A percentile compares a stretch with the other conserved stretches of the same genome.
These are phyloP conservation scores for Entrophospora sp. DNA, from an alignment of 192 early-diverging fungal species.

Conservation along the genomic window DNA sequence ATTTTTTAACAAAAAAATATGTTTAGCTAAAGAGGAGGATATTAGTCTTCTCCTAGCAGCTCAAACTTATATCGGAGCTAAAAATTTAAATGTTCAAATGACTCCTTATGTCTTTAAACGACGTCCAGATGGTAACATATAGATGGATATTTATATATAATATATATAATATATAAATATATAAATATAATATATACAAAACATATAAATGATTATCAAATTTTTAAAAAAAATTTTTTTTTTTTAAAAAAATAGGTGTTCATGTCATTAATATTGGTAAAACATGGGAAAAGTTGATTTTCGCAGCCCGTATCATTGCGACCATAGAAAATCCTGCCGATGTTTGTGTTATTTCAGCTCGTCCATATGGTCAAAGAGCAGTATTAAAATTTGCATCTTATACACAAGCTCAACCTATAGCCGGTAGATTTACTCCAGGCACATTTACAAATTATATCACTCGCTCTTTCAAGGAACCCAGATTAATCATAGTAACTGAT, in stretches of 20 bases:
- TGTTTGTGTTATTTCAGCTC: conserved; percentile 94
- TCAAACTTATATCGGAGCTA: conserved; percentile 96
- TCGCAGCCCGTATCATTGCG: conserved; percentile 98
- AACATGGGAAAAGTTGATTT: conserved; percentile 99
- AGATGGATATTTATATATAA: conserved; percentile 1
- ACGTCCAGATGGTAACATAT: conserved; percentile 89
- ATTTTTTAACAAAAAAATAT: not conserved
- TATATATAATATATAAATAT: not conserved
- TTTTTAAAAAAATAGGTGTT: conserved; percentile 48
- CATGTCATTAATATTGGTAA: conserved; percentile 99
- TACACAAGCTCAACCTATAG: conserved; percentile 98
- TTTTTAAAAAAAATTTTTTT: not conserved
- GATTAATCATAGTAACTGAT: conserved; percentile 95
- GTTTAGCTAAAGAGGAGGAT: conserved; percentile 78
- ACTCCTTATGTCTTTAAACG: conserved; percentile 94
- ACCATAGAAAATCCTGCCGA: conserved; percentile 98
- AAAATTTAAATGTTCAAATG: conserved; percentile 97
- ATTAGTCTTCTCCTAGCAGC: conserved; percentile 92
- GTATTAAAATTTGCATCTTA: conserved; percentile 97
- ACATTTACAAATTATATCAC: conserved; percentile 99
- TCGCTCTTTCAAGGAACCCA: conserved; percentile 98
- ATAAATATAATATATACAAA: conserved; percentile 6
- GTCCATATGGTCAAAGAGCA: conserved; percentile 96
- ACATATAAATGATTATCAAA: not conserved
- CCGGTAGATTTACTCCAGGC: conserved; percentile 99